These are phyloP conservation scores for Malassezia globosa DNA, from an alignment of 1,284 basidiomycete genomes.

Conservation along the genomic window DNA sequence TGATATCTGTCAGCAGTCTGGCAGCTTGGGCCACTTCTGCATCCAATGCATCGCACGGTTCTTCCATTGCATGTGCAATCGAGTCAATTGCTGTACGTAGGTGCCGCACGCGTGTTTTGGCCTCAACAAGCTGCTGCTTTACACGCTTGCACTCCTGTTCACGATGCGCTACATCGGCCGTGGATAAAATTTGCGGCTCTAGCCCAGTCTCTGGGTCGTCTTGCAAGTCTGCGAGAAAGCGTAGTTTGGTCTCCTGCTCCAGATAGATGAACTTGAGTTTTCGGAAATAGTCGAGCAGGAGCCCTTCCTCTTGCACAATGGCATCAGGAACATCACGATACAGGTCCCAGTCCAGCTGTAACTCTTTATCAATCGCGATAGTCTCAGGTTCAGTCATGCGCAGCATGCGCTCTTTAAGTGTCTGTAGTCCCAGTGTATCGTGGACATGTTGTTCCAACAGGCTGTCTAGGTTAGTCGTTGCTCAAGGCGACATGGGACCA, in stretches of 20 bases:
- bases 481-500: not conserved
- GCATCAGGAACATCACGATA: conserved; percentile 35
- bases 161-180: conserved; percentile 30
- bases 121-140: conserved; percentile 35
- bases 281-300: conserved; percentile 36
- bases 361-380: conserved; percentile 13
- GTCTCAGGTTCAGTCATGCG: not conserved
- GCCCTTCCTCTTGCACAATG: conserved; percentile 28
- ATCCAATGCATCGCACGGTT: conserved; percentile 26
- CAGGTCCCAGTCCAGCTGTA: conserved; percentile 34
- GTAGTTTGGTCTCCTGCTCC: conserved; percentile 41
- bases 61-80: conserved; percentile 22
- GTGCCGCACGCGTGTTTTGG: conserved; percentile 28
- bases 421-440: not conserved
- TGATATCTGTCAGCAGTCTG: conserved; percentile 28
- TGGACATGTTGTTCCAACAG: not conserved
- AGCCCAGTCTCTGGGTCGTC: conserved; percentile 36
- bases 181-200: conserved; percentile 35
- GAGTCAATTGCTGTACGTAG: conserved; percentile 29
- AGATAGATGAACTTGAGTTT: conserved; percentile 43
- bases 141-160: conserved; percentile 27
- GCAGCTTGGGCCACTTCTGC: conserved; percentile 23
- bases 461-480: not conserved
- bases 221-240: conserved; percentile 36
- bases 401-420: conserved; percentile 4